Evolutionary conservation across 805 yeast genomes (phyloP).

Genomic region (Suhomyces sp.): DNA sequence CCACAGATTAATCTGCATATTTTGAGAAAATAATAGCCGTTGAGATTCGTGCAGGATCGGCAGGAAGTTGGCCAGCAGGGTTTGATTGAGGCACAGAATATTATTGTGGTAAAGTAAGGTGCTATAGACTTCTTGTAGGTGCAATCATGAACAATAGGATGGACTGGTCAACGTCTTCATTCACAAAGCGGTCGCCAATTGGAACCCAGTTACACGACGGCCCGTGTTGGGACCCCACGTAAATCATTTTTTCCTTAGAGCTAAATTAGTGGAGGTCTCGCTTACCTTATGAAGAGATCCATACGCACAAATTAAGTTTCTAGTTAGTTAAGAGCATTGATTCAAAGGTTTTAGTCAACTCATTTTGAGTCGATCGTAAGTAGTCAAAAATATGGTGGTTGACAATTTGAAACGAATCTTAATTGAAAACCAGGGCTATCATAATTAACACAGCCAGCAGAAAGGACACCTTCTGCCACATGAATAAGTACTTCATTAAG

Average conservation of each 20-base stretch:
- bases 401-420: not conserved
- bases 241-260: too few species aligned
- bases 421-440: not conserved
- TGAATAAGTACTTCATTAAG: not conserved
- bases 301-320: not conserved
- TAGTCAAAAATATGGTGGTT: not conserved
- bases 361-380: not conserved
- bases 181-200: not conserved
- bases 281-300: not conserved
- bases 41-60: not conserved
- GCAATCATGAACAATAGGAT: not conserved
- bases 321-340: not conserved
- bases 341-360: not conserved
- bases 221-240: not conserved
- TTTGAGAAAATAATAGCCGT: not conserved
- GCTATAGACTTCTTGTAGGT: not conserved
- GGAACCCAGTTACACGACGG: not conserved
- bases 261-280: not conserved
- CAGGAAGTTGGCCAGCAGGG: not conserved
- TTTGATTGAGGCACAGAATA: not conserved
- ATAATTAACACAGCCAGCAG: not conserved
- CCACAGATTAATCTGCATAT: not conserved
- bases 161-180: not conserved
- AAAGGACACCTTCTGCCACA: not conserved
- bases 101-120: not conserved